A percentile compares a stretch with the other conserved stretches of the same genome.
phyloP scores from a whole-genome alignment of 73 alveolate species.

The Paramecium sexaurelia region DNA sequence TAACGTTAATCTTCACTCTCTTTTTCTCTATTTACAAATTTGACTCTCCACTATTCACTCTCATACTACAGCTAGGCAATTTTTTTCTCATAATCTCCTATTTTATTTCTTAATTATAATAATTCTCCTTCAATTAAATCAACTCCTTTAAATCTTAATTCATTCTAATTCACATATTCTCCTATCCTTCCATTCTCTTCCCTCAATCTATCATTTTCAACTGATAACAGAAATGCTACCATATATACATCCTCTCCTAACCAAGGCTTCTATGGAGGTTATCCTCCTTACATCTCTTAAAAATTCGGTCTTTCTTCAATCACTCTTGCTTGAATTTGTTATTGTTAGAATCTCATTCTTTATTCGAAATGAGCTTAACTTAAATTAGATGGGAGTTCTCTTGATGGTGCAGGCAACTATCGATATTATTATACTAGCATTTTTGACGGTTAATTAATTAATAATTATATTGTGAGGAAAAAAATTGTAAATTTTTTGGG shows the following conservation, averaged over 20 bases:
- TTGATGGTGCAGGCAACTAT: neutral
- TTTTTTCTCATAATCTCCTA: slow-evolving; percentile 52
- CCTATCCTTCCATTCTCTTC: neutral
- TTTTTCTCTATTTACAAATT: neutral
- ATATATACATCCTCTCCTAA: slow-evolving; percentile 56
- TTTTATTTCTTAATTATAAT: neutral
- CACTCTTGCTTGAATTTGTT: neutral
- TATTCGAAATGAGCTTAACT: neutral
- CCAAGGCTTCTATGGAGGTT: slow-evolving; percentile 48
- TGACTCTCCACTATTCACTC: slow-evolving; percentile 36
- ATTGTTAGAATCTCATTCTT: neutral
- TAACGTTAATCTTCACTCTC: slow-evolving; percentile 43
- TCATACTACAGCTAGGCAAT: slow-evolving; percentile 25
- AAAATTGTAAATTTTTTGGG: too few relatives aligned
- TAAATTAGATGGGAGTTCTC: neutral
- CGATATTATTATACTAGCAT: neutral
- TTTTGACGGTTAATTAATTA: neutral
- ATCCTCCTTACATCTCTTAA: slow-evolving; percentile 42
- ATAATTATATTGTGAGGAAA: neutral
- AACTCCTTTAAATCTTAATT: neutral
- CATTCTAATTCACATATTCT: neutral
- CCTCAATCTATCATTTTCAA: slow-evolving; percentile 39
- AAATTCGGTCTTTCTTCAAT: slow-evolving; percentile 2
- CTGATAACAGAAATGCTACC: slow-evolving; percentile 43
- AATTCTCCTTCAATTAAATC: slow-evolving; percentile 44